Percentiles rank a stretch among this genome's conserved stretches.
Conservation (phyloP, 2,329 filamentous ascomycete species). For the Ophiognomonia clavigignenti-juglandacearum region DNA sequence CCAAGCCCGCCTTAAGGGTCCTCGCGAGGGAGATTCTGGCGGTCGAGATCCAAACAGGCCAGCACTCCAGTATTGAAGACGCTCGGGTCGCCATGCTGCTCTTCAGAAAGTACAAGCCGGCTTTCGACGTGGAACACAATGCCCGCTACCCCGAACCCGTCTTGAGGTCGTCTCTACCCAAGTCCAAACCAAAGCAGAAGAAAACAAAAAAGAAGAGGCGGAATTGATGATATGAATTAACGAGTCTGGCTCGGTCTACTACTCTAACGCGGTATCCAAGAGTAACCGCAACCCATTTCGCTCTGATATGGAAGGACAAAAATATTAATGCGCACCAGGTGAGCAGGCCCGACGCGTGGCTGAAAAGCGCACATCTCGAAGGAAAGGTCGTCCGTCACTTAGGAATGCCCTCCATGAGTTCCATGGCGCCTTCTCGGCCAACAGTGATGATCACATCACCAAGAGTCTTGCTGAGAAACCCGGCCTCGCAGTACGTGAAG, state of each 20-base stretch:
- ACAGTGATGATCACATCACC: slow-evolving; percentile 71
- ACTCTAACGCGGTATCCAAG: not conserved
- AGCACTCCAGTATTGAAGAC: slow-evolving; percentile 69
- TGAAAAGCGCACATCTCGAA: not conserved
- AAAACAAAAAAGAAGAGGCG: slow-evolving; percentile 36
- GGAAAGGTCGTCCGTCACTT: slow-evolving; percentile 32
- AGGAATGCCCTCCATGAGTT: slow-evolving; percentile 68
- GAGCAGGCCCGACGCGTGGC: slow-evolving; percentile 1
- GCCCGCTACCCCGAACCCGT: slow-evolving; percentile 51
- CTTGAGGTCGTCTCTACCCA: slow-evolving; percentile 19
- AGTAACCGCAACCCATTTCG: not conserved
- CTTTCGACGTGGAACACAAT: slow-evolving; percentile 77
- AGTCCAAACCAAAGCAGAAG: slow-evolving; percentile 32
- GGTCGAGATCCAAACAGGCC: slow-evolving; percentile 58
- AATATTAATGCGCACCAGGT: not conserved
- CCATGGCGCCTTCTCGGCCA: slow-evolving; percentile 57
- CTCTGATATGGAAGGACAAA: not conserved
- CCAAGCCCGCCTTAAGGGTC: slow-evolving; percentile 61
- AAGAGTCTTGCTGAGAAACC: slow-evolving; percentile 66
- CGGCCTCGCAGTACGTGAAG: slow-evolving; percentile 71
- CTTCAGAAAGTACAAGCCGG: slow-evolving; percentile 76
- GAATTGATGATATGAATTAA: slow-evolving; percentile 22
- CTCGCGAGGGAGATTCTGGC: slow-evolving; percentile 54
- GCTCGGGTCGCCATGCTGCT: slow-evolving; percentile 86
- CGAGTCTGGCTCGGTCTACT: slow-evolving; percentile 2